These are phyloP conservation scores for Colletotrichum lupini DNA, from an alignment of 2,329 filamentous ascomycete genomes.

Conservation along the genomic window DNA sequence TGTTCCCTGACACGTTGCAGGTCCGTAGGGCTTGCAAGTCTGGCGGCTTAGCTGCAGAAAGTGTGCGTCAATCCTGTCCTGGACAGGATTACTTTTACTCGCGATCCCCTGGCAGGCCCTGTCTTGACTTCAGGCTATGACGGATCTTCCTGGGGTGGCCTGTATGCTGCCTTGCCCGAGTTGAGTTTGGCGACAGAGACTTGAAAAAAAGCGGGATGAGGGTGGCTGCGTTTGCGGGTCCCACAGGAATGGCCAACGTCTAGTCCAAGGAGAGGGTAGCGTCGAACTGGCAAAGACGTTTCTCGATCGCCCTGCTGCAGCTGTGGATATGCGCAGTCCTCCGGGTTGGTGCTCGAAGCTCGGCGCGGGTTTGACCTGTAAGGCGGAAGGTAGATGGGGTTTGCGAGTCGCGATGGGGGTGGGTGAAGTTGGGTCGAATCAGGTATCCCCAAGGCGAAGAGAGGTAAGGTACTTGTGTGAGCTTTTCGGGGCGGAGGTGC, in stretches of 20 bases:
- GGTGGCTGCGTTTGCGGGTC: conserved; percentile 52
- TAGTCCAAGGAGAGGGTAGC: conserved; percentile 29
- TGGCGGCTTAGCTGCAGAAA: conserved; percentile 65
- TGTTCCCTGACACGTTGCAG: conserved; percentile 73
- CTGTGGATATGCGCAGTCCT: conserved; percentile 34
- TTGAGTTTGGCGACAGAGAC: conserved; percentile 38
- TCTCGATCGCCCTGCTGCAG: conserved; percentile 36
- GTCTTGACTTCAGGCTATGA: conserved; percentile 58
- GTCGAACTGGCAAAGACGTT: conserved; percentile 25
- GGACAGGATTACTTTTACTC: conserved; percentile 43
- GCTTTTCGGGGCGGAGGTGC: conserved; percentile 22
- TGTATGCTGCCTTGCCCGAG: conserved; percentile 43
- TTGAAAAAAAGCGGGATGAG: conserved; percentile 41
- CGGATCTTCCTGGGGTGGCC: conserved; percentile 41
- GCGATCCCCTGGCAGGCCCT: conserved; percentile 46
- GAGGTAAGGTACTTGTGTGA: conserved; percentile 24
- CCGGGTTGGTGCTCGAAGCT: conserved; percentile 32
- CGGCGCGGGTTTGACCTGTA: conserved; percentile 28
- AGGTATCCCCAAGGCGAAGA: conserved; percentile 18
- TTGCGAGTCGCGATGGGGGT: conserved; percentile 25
- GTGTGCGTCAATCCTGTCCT: conserved; percentile 63
- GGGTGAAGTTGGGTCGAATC: conserved; percentile 31
- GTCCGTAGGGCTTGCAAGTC: conserved; percentile 64
- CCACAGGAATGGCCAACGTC: conserved; percentile 41
- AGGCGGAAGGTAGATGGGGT: conserved; percentile 12